Conservation (phyloP, 1,284 basidiomycete genomes). For the Malassezia arunalokei region DNA sequence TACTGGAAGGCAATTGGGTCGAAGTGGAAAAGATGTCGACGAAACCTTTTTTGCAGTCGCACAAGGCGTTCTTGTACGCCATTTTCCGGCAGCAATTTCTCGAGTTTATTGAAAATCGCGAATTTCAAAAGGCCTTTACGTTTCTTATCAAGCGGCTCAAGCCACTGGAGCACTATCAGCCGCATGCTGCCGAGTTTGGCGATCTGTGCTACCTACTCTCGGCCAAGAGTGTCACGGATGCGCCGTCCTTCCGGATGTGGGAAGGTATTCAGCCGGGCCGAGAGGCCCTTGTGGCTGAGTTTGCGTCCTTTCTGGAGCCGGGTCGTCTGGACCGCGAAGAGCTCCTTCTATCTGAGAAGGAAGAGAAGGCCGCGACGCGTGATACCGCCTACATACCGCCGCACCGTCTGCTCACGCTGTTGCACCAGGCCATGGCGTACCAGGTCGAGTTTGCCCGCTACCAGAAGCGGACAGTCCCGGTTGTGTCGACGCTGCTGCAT, state of each 20-base stretch:
- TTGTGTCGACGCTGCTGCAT: slow-evolving; percentile 36
- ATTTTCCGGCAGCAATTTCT: slow-evolving; percentile 48
- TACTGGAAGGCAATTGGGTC: slow-evolving; percentile 50
- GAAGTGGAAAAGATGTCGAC: slow-evolving; percentile 47
- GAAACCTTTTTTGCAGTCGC: slow-evolving; percentile 48
- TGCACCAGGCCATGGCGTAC: slow-evolving; percentile 50
- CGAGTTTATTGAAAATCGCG: slow-evolving; percentile 50
- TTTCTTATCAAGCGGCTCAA: slow-evolving; percentile 50
- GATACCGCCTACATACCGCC: slow-evolving; percentile 44
- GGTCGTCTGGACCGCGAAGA: slow-evolving; percentile 30
- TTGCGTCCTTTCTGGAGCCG: slow-evolving; percentile 34
- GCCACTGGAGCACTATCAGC: slow-evolving; percentile 51
- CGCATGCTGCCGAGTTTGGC: slow-evolving; percentile 50
- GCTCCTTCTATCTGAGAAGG: not conserved
- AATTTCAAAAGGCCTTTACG: slow-evolving; percentile 49
- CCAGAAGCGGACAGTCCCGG: slow-evolving; percentile 40
- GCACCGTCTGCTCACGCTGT: slow-evolving; percentile 47
- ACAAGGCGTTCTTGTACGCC: slow-evolving; percentile 49
- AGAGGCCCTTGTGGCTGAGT: slow-evolving; percentile 47
- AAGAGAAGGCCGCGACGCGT: not conserved
- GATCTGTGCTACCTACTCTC: slow-evolving; percentile 49
- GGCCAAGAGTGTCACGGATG: slow-evolving; percentile 49
- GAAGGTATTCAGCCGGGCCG: slow-evolving; percentile 48
- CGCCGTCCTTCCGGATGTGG: slow-evolving; percentile 49
- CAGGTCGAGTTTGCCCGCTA: slow-evolving; percentile 47